Evolutionary conservation across 352 stramenopile species (phyloP), one percentile per base, ranked within the genome.

Genomic region (Phytophthora idaei): DNA sequence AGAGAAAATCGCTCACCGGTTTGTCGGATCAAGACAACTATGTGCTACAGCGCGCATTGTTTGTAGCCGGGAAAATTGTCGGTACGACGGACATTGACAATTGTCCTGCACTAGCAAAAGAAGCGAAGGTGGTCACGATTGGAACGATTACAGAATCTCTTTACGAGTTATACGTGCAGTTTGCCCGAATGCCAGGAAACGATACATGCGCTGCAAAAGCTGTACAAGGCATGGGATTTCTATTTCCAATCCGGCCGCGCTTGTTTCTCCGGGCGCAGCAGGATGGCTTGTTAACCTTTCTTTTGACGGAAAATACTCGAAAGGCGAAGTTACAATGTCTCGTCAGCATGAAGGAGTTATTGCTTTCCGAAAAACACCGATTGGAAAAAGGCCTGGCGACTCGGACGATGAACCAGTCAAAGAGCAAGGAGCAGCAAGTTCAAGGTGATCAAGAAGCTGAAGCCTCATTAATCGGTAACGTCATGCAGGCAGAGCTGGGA

Each of bases 361-460:
- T 96, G 14, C 55, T 85, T 47, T 77, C 69, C 8, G 87, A 96
- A 80, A 81, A 95, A 53, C 57, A 80, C 8, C 89, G 87, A 12
- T 61, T 94, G 21, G 84, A 89, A 64, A 83, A 85, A 21, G 80
- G 79, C 3, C 25, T 70, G 4, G 71, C 77, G 0, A 63, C 70
- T 34, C 71, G 73, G 31, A 80, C 67, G 32, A 81, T 81, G 64
- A 70, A 80, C 48, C 66, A 63, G n/a, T 75, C 77, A 50, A 92
- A 85, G 53, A 89, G 73, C 36, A 93, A 90, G 56, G 76, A 87
- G 39, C 68, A 89, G 7, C 85, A 94, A 68, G 81, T 96, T 25
- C 81, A 90, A 68, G 87, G 89, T n/a, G 89, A 96, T 44, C 89
- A 95, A 65, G 86, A 95, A 77, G 85, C 83, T 12, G 87, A 94